A percentile compares a stretch with the other conserved stretches of the same genome.
Conservation (phyloP, 257 asterid genomes). For the Linderniella brevidens region DNA sequence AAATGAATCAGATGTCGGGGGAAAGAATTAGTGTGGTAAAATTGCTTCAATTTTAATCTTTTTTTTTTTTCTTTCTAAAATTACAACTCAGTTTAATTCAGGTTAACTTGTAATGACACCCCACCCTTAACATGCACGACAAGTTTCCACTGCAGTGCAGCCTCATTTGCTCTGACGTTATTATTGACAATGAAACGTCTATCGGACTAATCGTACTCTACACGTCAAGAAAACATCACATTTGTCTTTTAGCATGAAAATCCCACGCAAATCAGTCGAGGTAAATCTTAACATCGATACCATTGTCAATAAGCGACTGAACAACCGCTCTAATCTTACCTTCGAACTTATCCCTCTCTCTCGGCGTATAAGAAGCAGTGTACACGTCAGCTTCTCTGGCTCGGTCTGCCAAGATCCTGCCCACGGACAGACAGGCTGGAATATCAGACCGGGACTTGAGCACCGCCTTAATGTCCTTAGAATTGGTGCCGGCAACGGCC, state of each 20-base stretch:
- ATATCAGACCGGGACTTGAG: conserved; percentile 73
- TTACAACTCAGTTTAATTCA: too few relatives aligned
- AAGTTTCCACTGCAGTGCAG: too few relatives aligned
- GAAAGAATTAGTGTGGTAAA: too few relatives aligned
- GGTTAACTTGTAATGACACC: too few relatives aligned
- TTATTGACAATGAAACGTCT: too few relatives aligned
- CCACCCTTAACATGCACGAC: too few relatives aligned
- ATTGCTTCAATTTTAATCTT: too few relatives aligned
- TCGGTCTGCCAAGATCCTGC: conserved; percentile 65
- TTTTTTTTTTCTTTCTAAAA: too few relatives aligned
- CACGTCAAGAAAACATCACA: too few relatives aligned
- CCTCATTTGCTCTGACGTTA: too few relatives aligned
- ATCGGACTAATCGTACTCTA: too few relatives aligned
- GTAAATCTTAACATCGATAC: conserved; percentile 74
- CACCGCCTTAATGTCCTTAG: conserved; percentile 85
- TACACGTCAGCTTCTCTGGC: conserved; percentile 89
- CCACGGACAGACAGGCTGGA: conserved; percentile 75
- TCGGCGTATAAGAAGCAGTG: conserved; percentile 73
- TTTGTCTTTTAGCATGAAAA: not conserved
- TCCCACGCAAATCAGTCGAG: conserved; percentile 36
- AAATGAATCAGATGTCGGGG: too few relatives aligned
- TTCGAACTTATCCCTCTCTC: conserved; percentile 88
- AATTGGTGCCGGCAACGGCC: conserved; percentile 94
- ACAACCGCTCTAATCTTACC: conserved; percentile 94
- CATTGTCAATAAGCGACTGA: conserved; percentile 86